phyloP scores from a whole-genome alignment of 2,329 filamentous ascomycete species.

The Talaromyces funiculosus region DNA sequence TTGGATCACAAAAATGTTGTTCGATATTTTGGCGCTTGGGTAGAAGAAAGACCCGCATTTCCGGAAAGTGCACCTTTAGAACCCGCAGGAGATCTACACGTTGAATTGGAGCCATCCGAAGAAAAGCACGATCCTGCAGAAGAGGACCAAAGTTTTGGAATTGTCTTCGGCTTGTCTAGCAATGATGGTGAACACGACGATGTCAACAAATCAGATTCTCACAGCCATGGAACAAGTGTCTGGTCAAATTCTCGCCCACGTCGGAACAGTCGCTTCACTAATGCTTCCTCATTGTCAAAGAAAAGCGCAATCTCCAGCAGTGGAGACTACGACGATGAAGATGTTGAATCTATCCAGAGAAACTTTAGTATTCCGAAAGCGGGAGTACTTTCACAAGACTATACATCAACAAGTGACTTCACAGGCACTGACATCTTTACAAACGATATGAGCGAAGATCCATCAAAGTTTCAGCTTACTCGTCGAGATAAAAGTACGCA shows the following conservation, averaged over 20 bases:
- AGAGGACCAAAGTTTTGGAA: conserved; percentile 30
- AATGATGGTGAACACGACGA: conserved; percentile 22
- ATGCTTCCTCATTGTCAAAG: conserved; percentile 37
- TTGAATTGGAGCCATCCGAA: background rate
- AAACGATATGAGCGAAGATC: conserved; percentile 34
- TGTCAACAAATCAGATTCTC: conserved; percentile 19
- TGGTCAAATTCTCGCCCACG: conserved; percentile 19
- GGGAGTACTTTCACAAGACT: conserved; percentile 20
- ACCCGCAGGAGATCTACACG: background rate
- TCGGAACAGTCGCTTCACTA: conserved; percentile 32
- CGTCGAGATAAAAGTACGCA: conserved; percentile 24
- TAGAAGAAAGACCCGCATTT: conserved; percentile 45
- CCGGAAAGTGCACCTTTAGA: background rate
- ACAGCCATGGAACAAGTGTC: background rate
- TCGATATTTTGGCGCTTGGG: conserved; percentile 60
- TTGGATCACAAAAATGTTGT: conserved; percentile 63
- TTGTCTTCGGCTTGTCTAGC: conserved; percentile 37
- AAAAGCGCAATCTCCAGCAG: conserved; percentile 30
- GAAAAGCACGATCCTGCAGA: conserved; percentile 9
- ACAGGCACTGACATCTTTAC: conserved; percentile 38
- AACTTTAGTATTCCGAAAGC: conserved; percentile 25
- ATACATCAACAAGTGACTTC: conserved; percentile 31
- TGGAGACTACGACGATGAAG: conserved; percentile 39
- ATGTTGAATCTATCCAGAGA: conserved; percentile 47
- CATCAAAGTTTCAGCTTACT: conserved; percentile 29